phyloP scores from a whole-genome alignment of 2,329 filamentous ascomycete species.

The Trichophyton rubrum region DNA sequence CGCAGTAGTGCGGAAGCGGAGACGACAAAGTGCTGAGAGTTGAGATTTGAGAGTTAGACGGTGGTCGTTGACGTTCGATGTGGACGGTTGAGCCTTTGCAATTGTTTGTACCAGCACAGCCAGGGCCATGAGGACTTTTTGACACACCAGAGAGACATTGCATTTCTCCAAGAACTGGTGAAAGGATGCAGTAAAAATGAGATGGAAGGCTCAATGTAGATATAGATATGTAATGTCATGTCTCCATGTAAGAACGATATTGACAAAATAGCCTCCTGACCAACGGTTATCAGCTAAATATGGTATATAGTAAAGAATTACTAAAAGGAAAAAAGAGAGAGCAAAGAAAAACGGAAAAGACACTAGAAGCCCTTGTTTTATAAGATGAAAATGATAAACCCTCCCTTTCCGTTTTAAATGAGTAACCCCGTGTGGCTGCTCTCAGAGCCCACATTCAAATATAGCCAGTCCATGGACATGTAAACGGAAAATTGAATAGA shows the following conservation, averaged over 20 bases:
- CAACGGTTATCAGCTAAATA: not conserved
- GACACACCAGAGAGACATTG: too few relatives aligned
- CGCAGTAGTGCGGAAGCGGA: not conserved
- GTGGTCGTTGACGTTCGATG: not conserved
- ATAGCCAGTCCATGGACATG: not conserved
- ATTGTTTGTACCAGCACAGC: too few relatives aligned
- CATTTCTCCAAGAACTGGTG: not conserved
- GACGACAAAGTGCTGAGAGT: not conserved
- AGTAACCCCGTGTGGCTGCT: not conserved
- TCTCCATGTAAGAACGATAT: not conserved
- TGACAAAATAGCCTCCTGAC: not conserved
- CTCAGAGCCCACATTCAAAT: constrained; percentile 1
- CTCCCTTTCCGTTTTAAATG: not conserved
- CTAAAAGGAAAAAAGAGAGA: not conserved
- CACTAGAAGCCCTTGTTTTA: not conserved
- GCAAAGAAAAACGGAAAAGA: not conserved
- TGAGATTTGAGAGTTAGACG: not conserved
- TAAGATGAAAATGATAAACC: not conserved
- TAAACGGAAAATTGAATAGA: not conserved
- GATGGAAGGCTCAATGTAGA: not conserved
- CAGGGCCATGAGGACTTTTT: too few relatives aligned
- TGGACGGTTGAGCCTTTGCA: too few relatives aligned
- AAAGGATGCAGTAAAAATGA: too few relatives aligned
- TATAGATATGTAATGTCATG: not conserved
- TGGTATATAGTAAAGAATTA: not conserved